Evolutionary conservation across 2,329 filamentous ascomycete genomes (phyloP), one percentile per base, ranked within the genome.

Genomic region (Penicillium sp.): DNA sequence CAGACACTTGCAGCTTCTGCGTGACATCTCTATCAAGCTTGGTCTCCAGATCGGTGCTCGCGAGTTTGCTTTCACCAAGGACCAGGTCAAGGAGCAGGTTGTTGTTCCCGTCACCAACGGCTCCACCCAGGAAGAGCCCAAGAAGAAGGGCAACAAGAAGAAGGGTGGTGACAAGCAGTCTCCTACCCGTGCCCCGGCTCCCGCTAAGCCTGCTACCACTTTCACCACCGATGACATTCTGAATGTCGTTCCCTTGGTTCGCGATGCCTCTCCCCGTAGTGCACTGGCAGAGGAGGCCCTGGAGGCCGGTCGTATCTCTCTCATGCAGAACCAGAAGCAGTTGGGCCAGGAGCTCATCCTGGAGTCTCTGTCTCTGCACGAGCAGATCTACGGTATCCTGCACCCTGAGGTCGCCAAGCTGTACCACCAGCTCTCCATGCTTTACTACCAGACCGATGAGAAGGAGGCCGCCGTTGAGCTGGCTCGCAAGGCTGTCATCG

Each of bases 401-500:
- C 94, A 99, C 71, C 92, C 94, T 1, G 94, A 99, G 76, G 93
- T 97, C 55, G 94, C 93, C 44, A 87, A 92, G 60, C 89, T 96
- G 27, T 99, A 99, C 80, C 93, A 96, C 75, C 92, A 89, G 48
- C 77, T 99, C 43, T 96, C 94, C 3, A 96, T 96, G 81, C 83
- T 97, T 51, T 97, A 97, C 78, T 97, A 95, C 75, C 90, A 95
- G 72, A 84, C 96, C n/a, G 94, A 97, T 50, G 94, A 99, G 79
- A 97, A 97, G 81, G 90, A 92, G 36, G 90, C 91, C 9, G 94
- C 94, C 22, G 89, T 97, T 22, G 94, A 99, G 75, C 84, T 99
- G 59, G 92, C 94, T 16, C 90, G 92, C 70, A 99, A 99, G 79
- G 92, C 94, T 22, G 92, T 96, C 62, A 93, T 99, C 57, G 92